phyloP scores from a whole-genome alignment of 2,329 filamentous ascomycete species.

The Trichoderma sp. region DNA sequence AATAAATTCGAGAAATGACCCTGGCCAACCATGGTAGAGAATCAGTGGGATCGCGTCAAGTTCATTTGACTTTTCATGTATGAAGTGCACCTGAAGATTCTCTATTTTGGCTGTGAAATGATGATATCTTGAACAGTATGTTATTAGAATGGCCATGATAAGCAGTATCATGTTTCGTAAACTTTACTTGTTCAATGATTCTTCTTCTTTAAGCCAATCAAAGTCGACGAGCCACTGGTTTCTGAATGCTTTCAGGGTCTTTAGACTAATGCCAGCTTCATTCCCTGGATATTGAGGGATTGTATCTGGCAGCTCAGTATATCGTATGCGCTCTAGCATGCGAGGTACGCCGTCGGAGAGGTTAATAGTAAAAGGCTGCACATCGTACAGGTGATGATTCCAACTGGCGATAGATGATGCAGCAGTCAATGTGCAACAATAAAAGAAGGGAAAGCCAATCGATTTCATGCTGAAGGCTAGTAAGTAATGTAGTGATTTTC shows the following conservation, averaged over 20 bases:
- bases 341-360: background rate
- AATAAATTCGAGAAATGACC: background rate
- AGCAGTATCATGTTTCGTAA: background rate
- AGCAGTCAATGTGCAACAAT: background rate
- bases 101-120: background rate
- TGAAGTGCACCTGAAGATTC: background rate
- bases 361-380: background rate
- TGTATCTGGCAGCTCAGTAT: background rate
- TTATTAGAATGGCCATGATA: background rate
- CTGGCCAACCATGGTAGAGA: background rate
- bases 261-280: background rate
- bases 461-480: background rate
- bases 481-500: accelerated
- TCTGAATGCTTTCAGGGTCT: too few species aligned
- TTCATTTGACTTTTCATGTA: background rate
- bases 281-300: background rate
- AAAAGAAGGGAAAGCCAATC: background rate
- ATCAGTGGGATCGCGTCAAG: background rate
- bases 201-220: background rate
- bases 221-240: background rate
- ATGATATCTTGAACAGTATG: background rate
- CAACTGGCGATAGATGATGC: background rate
- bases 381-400: background rate
- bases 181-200: background rate
- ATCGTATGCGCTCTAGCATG: background rate